Conservation (phyloP, 345 rosid genomes). For the Geranium rotundifolium region DNA sequence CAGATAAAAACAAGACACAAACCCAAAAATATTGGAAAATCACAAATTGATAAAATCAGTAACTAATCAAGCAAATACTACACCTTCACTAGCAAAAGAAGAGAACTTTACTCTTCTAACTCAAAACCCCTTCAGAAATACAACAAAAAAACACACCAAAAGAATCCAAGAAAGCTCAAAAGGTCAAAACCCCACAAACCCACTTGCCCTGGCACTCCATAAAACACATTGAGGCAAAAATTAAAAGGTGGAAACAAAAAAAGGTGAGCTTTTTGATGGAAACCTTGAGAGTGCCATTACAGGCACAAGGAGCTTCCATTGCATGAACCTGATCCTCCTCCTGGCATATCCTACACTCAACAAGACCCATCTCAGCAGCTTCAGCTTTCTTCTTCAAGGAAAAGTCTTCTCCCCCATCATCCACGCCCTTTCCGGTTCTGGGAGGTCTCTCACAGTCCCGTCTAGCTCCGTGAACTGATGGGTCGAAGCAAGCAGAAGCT, state of each 20-base stretch:
- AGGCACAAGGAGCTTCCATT: conserved; percentile 60
- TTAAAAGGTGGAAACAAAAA: not conserved
- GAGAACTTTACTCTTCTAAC: not conserved
- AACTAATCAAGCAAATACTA: not conserved
- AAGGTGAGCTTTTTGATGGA: not conserved
- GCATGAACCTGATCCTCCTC: conserved; percentile 37
- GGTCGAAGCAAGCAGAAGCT: conserved; percentile 25
- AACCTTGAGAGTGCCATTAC: conserved; percentile 64
- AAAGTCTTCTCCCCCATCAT: conserved; percentile 16
- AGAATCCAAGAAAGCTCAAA: not conserved
- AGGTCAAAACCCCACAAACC: not conserved
- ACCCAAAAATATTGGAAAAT: too few relatives aligned
- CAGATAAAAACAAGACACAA: not conserved
- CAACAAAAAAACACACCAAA: not conserved
- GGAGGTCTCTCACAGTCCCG: conserved; percentile 5
- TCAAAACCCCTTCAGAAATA: not conserved
- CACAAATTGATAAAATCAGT: not conserved
- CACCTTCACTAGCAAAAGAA: not conserved
- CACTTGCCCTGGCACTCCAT: not conserved
- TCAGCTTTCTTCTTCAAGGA: conserved; percentile 18
- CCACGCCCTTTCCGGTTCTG: not conserved
- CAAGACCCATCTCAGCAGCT: conserved; percentile 9
- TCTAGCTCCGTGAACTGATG: conserved; percentile 6
- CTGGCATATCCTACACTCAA: conserved; percentile 65
- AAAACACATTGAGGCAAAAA: not conserved